Base-by-base conservation (phyloP, 495 filamentous ascomycete species). In the Evernia prunastri region DNA sequence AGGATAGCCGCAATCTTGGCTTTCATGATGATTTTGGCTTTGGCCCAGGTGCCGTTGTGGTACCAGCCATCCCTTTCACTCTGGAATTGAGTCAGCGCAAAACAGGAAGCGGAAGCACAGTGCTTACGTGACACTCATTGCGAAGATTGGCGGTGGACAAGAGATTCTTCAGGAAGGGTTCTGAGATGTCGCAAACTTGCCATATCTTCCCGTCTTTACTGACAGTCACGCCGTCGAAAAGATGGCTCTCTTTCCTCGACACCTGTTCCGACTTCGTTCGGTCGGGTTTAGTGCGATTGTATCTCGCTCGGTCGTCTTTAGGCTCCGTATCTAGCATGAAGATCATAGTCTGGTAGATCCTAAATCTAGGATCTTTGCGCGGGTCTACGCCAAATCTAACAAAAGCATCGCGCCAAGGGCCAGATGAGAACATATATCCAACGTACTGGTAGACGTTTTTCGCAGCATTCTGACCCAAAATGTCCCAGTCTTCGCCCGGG, bases 171-270 rank as follows among this genome's bases (percentile, higher is more conserved):
- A 92, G 72, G 12, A 92, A 69, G 0, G 91, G 89, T 69, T 97
- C 92, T 0, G 83, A 85, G 63, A 98, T 87, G 72, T 98, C 94
- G 76, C 92, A 95, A 37, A 92, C 80, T 79, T 97, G 94, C 87
- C 90, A 98, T 63, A 91, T 85, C 56, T 91, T 89, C 3, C 92
- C 92, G 70, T 94, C 90, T 8, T 79, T 76, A 13, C 81, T 80
- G 35, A 92, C 77, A 0, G 71, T 76, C 49, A 83, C 73, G 43
- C 94, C 93, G 56, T 93, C 88, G 74, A 96, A 98, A 23, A 93
- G 72, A 75, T 97, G 94, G 43, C 78, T 84, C 58, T 78, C 73
- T 39, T 74, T 73, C 33, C 40, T 60, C 51, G 25, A 9, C 9
- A 60, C 58, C 35, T 58, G 61, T 47, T 31, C 43, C 8, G 54